These are phyloP conservation scores for Zizania palustris DNA, from an alignment of 202 grass and related monocot genomes.

Conservation along the genomic window DNA sequence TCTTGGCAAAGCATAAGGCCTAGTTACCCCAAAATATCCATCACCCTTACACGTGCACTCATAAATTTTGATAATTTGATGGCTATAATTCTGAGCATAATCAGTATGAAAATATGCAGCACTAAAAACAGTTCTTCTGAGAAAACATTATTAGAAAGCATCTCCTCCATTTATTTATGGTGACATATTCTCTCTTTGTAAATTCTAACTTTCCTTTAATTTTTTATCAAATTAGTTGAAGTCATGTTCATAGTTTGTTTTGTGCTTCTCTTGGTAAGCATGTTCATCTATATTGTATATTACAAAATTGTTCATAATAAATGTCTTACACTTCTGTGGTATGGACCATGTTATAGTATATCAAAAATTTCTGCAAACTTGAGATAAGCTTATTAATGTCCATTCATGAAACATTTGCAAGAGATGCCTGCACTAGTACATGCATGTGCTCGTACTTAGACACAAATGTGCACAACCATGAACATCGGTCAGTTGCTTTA, in stretches of 20 bases:
- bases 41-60: no score
- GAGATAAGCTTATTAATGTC: not conserved
- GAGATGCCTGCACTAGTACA: not conserved
- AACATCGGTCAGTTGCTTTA: not conserved
- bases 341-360: not conserved
- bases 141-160: not conserved
- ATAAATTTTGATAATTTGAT: no score
- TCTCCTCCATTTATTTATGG: not conserved
- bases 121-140: not conserved
- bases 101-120: not conserved
- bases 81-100: no score
- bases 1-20: no score
- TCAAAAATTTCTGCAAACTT: not conserved
- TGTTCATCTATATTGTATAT: no score
- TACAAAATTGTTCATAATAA: not conserved
- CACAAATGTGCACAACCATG: not conserved
- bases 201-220: not conserved
- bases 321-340: not conserved
- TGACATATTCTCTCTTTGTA: not conserved
- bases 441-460: not conserved
- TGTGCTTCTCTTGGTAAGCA: not conserved
- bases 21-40: no score
- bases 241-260: conserved; percentile 2
- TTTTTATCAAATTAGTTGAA: conserved; percentile 3
- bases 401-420: not conserved